Evolutionary conservation across 2,329 filamentous ascomycete species (phyloP), one percentile per base, ranked within the genome.

Genomic region (Exophiala alcalophila): DNA sequence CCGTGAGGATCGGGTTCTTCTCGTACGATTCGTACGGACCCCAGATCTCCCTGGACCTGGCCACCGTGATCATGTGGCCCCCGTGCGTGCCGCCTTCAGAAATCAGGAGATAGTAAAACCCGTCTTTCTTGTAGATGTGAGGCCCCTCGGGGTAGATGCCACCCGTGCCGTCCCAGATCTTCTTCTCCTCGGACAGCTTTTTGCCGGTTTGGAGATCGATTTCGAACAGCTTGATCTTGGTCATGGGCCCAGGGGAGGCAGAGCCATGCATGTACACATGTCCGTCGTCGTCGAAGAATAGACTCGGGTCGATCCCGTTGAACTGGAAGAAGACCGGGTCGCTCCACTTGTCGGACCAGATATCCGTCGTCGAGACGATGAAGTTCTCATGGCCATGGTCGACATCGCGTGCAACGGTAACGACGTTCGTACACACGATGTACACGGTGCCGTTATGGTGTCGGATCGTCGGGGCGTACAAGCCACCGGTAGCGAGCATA

Each of bases 41-140:
- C 9, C 52, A 77, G 44, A 74, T 57, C 18, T 47, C 60, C 40
- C 54, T 63, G 0, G 70, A 68, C 4, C 71, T 64, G 2, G 70
- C 70, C 57, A 73, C 70, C 0, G 68, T 73, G 19, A 69, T 69
- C 65, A 69, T 72, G 50, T 77, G 73, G 5, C 66, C 59, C 1
- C 67, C 52, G 1, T 68, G 68, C 0, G 75, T 78, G 3, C 76
- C 75, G 25, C 73, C 73, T 59, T 79, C 75, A 0, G 74, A 73
- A 1, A 70, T 70, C 12, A 78, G 60, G 2, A 78, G 61, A 46
- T 78, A 78, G 51, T 76, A 78, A 47, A 66, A 77, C 0, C 61
- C 65, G 15, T 74, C 73, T 21, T 70, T 70, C 28, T 64, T 66
- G 54, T 73, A 74, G 18, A 80, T 67, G 34, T 78, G 75, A 0